A percentile compares a stretch with the other conserved stretches of the same genome.
These are phyloP conservation scores for Teratosphaeria nubilosa DNA, from an alignment of 2,329 filamentous ascomycete species.

Conservation along the genomic window DNA sequence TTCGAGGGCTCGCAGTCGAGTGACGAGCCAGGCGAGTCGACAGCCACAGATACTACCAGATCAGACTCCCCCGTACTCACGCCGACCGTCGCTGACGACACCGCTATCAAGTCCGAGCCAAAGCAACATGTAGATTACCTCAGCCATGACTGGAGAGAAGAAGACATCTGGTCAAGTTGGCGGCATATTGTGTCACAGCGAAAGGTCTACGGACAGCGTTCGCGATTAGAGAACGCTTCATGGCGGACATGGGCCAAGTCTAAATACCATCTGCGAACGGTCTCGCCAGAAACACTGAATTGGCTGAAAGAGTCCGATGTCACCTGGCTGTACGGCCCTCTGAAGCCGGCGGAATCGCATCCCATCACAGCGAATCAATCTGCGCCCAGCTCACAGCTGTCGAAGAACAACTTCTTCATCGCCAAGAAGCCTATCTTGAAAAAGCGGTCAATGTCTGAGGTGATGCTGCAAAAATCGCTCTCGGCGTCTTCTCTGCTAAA, in stretches of 20 bases:
- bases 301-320: conserved; percentile 98
- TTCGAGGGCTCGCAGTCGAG: conserved; percentile 4
- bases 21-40: conserved; percentile 10
- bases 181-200: conserved; percentile 77
- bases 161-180: conserved; percentile 98
- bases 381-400: conserved; percentile 45
- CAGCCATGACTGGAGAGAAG: conserved; percentile 85
- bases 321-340: conserved; percentile 90
- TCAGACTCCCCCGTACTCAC: conserved; percentile 48
- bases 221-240: conserved; percentile 83
- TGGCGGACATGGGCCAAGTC: conserved; percentile 96
- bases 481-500: conserved; percentile 83
- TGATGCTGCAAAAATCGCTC: conserved; percentile 82
- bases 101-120: conserved; percentile 60
- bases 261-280: conserved; percentile 75
- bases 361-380: conserved; percentile 36
- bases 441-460: conserved; percentile 90
- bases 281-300: conserved; percentile 84
- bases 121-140: conserved; percentile 92
- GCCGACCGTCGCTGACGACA: conserved; percentile 67
- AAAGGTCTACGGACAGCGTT: conserved; percentile 68
- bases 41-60: conserved; percentile 45
- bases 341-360: conserved; percentile 61
- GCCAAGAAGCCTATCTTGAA: conserved; percentile 89
- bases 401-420: conserved; percentile 57